Evolutionary conservation across 352 stramenopile species (phyloP).

Genomic region (Pythium rishiriense): DNA sequence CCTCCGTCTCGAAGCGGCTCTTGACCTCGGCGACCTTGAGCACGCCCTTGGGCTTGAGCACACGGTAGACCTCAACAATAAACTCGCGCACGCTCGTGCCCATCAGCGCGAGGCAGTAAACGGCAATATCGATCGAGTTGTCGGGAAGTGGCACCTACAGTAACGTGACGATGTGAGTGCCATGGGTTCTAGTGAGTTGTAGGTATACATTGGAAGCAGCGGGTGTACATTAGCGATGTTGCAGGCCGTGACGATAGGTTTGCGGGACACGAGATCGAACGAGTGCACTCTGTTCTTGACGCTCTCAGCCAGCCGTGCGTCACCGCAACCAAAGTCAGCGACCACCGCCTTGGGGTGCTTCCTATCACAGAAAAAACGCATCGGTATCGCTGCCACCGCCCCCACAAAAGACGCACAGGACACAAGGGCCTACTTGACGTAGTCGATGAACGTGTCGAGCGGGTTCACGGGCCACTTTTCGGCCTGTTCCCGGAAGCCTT

Average conservation of each 20-base stretch:
- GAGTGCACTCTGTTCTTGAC: slow-evolving; percentile 94
- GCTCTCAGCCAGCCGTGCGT: slow-evolving; percentile 92
- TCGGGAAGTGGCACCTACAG: slow-evolving; percentile 90
- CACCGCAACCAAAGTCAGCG: slow-evolving; percentile 98
- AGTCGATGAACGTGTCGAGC: slow-evolving; percentile 96
- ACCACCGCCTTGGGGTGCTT: slow-evolving; percentile 76
- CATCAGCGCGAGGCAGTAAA: slow-evolving; percentile 99
- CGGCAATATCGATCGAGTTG: slow-evolving; percentile 91
- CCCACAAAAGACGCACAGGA: background rate
- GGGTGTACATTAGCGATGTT: slow-evolving; percentile 94
- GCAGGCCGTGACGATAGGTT: slow-evolving; percentile 92
- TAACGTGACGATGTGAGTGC: slow-evolving; percentile 2
- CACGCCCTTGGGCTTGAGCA: slow-evolving; percentile 92
- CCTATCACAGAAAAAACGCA: slow-evolving; percentile 32
- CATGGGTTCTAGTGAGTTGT: too few species aligned
- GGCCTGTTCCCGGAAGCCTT: slow-evolving; percentile 97
- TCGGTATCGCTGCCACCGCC: too few species aligned
- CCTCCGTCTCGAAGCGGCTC: slow-evolving; percentile 76
- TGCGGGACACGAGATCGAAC: slow-evolving; percentile 97
- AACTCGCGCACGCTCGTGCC: slow-evolving; percentile 97
- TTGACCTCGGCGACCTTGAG: slow-evolving; percentile 89
- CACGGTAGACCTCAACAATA: slow-evolving; percentile 93
- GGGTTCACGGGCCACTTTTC: slow-evolving; percentile 97
- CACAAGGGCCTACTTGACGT: slow-evolving; percentile 88
- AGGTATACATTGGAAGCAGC: too few species aligned